These are phyloP conservation scores for Phoma sp. DNA, from an alignment of 2,329 filamentous ascomycete species.

Conservation along the genomic window DNA sequence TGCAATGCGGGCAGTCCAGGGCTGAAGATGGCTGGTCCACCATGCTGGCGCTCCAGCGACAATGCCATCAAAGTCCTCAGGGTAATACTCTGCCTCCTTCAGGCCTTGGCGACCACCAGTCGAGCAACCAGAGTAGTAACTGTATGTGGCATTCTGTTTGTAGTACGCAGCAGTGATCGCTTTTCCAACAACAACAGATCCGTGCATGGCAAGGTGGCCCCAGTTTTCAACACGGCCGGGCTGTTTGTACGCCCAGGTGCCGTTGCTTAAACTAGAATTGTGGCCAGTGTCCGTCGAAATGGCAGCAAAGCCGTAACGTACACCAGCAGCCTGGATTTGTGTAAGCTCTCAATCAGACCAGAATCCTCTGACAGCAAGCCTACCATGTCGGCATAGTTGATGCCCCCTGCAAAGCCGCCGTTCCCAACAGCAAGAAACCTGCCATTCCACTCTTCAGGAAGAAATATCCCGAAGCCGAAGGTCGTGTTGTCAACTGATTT, in stretches of 20 bases:
- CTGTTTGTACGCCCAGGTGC: conserved; percentile 49
- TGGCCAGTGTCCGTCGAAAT: conserved; percentile 57
- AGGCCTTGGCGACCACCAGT: conserved; percentile 66
- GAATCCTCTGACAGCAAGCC: not conserved
- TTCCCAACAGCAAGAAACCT: conserved; percentile 52
- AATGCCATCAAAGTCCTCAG: conserved; percentile 64
- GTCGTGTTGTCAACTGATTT: conserved; percentile 43
- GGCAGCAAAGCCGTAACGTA: conserved; percentile 52
- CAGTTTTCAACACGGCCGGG: conserved; percentile 51
- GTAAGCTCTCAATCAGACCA: not conserved
- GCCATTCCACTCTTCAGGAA: conserved; percentile 49
- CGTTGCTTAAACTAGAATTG: conserved; percentile 44
- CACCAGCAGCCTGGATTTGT: conserved; percentile 26
- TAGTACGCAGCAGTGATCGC: conserved; percentile 58
- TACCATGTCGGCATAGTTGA: conserved; percentile 59
- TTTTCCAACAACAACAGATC: conserved; percentile 58
- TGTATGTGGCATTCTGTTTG: conserved; percentile 49
- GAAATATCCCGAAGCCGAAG: conserved; percentile 49
- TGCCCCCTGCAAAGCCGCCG: conserved; percentile 55
- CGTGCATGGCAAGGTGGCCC: conserved; percentile 52
- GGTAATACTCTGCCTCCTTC: conserved; percentile 60
- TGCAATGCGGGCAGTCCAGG: conserved; percentile 54
- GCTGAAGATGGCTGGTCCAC: conserved; percentile 57
- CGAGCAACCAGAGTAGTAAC: conserved; percentile 66
- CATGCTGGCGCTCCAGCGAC: conserved; percentile 61